Evolutionary conservation across 2,329 filamentous ascomycete species (phyloP), one percentile per base, ranked within the genome.

Genomic region (Ascochyta clinopodiicola): DNA sequence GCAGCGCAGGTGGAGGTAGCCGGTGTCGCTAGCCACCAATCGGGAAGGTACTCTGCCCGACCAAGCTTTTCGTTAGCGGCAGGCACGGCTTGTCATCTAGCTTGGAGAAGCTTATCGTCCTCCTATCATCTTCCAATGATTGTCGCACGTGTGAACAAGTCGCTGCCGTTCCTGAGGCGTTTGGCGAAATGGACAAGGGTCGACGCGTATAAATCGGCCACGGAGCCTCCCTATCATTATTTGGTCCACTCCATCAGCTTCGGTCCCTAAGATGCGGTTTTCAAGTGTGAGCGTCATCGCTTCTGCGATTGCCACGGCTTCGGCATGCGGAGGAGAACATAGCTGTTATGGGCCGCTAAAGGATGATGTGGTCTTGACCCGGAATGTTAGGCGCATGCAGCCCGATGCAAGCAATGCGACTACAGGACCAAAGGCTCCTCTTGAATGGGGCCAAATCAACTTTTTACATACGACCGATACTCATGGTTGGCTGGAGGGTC

Each of bases 381-480:
- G 78, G 10, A 70, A 75, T 53, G 72, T 79, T 15, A 70, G 72
- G 19, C 75, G 78, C 6, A 79, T 79, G 77, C 78, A 80, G 57
- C 78, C 78, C 7, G 78, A 78, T 51, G 75, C 78, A 13, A 72
- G 72, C 49, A 76, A 75, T 45, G 71, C 78, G 0, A 73, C 73
- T 2, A 67, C 70, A 4, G 59, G 62, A 10, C 77, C 77, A 3
- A 72, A 66, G 36, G 71, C 61, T 15, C 77, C 72, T 19, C 74
- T 87, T 7, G 82, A 84, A 77, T 88, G 85, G 86, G 85, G 85
- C 2, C 83, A 88, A 68, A 71, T 88, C 62, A 88, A 88, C 63
- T 84, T 96, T 75, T 78, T 88, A 22, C 85, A 87, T 61, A 87
- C 84, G 1, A 86, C 84, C 2, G 84, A 87, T 59, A 86, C 83